Evolutionary conservation across 2,329 filamentous ascomycete genomes (phyloP).

Genomic region (Fusarium sambucinum): DNA sequence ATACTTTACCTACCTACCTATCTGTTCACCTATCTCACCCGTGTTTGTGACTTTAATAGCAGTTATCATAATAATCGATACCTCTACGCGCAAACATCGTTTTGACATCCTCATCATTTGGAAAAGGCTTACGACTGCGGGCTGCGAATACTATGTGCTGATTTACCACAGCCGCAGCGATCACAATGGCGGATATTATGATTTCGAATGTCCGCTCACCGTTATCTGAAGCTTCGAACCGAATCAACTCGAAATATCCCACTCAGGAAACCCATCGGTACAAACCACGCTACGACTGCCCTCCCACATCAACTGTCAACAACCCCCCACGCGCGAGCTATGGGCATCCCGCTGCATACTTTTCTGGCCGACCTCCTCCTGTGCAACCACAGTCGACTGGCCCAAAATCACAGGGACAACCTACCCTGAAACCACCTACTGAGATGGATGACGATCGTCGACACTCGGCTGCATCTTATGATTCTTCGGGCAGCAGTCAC

Average conservation of each 20-base stretch:
- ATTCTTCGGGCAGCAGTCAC: conserved; percentile 56
- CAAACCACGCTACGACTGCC: conserved; percentile 51
- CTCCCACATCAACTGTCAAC: conserved; percentile 24
- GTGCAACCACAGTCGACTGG: conserved; percentile 25
- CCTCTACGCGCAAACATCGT: conserved; percentile 16
- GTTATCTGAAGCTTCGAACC: conserved; percentile 61
- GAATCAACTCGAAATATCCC: conserved; percentile 59
- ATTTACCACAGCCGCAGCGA: conserved; percentile 41
- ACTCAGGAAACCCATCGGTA: conserved; percentile 43
- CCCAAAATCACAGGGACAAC: conserved; percentile 31
- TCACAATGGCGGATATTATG: conserved; percentile 52
- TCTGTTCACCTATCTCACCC: not conserved
- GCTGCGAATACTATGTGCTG: conserved; percentile 54
- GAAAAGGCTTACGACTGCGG: conserved; percentile 19
- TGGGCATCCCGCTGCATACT: conserved; percentile 31
- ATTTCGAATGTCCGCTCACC: conserved; percentile 55
- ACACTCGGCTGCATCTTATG: conserved; percentile 57
- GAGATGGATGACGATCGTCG: conserved; percentile 53
- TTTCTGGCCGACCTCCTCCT: conserved; percentile 33
- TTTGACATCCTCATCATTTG: conserved; percentile 28
- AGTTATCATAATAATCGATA: conserved; percentile 12
- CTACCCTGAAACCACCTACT: conserved; percentile 48
- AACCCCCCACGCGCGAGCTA: conserved; percentile 32
- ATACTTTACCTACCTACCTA: conserved; percentile 8
- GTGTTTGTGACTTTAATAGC: not conserved